Conservation (phyloP, 495 filamentous ascomycete genomes). For the Aspergillus haitiensis region DNA sequence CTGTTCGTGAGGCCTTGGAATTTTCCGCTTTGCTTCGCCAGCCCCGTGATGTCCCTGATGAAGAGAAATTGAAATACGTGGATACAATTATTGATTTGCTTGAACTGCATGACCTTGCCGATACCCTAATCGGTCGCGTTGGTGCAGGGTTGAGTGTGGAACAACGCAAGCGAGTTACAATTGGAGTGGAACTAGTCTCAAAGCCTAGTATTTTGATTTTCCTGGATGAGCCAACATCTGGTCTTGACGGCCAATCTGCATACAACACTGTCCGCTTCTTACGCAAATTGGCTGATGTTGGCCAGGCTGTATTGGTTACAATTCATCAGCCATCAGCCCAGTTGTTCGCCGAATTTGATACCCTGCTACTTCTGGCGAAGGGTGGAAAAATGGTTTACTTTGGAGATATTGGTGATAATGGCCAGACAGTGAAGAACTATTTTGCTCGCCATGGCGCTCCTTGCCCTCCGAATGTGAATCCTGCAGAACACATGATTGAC, state of each 20-base stretch:
- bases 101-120: constrained; percentile 57
- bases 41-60: constrained; percentile 43
- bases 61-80: constrained; percentile 62
- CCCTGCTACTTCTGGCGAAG: constrained; percentile 63
- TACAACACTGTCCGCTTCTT: constrained; percentile 65
- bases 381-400: constrained; percentile 75
- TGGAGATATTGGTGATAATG: constrained; percentile 61
- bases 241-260: constrained; percentile 64
- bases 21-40: constrained; percentile 62
- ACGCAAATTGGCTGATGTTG: constrained; percentile 62
- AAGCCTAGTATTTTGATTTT: constrained; percentile 71
- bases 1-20: constrained; percentile 61
- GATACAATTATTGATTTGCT: constrained; percentile 59
- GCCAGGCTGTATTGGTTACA: constrained; percentile 71
- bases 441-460: constrained; percentile 73
- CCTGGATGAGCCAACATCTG: constrained; percentile 75
- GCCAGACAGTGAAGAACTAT: constrained; percentile 60
- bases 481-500: constrained; percentile 93
- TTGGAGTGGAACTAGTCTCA: constrained; percentile 66
- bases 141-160: constrained; percentile 58
- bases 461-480: constrained; percentile 71
- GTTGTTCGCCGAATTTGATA: constrained; percentile 74
- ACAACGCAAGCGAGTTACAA: constrained; percentile 65
- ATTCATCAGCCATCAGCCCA: constrained; percentile 76
- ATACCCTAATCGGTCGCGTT: constrained; percentile 53